Evolutionary conservation across 164 flowering plant genomes (phyloP).

Genomic region (Saururus chinensis): DNA sequence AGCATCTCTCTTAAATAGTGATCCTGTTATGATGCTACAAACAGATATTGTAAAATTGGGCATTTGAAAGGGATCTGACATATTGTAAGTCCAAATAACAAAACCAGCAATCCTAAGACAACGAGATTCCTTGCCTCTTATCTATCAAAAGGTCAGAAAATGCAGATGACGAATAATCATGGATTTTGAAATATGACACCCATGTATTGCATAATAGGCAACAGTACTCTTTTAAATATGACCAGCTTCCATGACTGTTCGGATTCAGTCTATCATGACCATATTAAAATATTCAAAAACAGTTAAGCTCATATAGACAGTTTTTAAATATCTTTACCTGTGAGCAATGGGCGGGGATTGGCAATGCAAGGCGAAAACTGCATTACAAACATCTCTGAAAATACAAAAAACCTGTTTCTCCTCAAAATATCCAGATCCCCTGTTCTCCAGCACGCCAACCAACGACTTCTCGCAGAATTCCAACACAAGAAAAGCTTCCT

Average conservation of each 20-base stretch:
- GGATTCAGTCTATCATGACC: neutral
- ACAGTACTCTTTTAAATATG: no score
- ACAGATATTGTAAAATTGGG: no score
- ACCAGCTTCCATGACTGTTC: neutral
- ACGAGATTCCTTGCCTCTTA: no score
- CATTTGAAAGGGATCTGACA: no score
- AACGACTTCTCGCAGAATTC: slow-evolving; percentile 93
- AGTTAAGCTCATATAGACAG: neutral
- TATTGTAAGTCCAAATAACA: no score
- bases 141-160: no score
- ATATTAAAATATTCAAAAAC: no score
- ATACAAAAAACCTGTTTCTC: slow-evolving; percentile 70
- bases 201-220: no score
- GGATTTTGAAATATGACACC: no score
- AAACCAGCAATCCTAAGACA: no score
- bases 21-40: no score
- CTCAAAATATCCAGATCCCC: slow-evolving; percentile 86
- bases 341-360: slow-evolving; percentile 94
- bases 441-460: slow-evolving; percentile 79
- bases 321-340: slow-evolving; percentile 35
- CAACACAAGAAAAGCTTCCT: slow-evolving; percentile 88
- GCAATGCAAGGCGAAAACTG: slow-evolving; percentile 96
- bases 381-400: slow-evolving; percentile 94
- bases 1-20: neutral
- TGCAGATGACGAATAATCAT: no score